Evolutionary conservation across 2,329 filamentous ascomycete species (phyloP), one percentile per base, ranked within the genome.

Genomic region (Ceratocystis papillata): DNA sequence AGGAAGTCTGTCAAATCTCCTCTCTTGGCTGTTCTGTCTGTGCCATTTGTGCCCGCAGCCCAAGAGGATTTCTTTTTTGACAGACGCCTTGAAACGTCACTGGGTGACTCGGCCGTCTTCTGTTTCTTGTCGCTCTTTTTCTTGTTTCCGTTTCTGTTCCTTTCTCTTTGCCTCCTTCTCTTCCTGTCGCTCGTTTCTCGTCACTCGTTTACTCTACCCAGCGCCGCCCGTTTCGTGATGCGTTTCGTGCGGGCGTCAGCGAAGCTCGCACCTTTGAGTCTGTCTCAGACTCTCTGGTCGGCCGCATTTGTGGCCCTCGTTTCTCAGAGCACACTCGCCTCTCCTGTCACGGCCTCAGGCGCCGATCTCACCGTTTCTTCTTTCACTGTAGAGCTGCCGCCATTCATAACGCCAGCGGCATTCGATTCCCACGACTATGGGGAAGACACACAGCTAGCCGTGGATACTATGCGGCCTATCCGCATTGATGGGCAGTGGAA

Each of bases 401-500:
- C 62, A 10, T 25, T 63, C 44, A 57, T 62, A 12, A 65, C 53
- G 7, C 50, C 66, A 22, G 44, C 65, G 17, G 50, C 64, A n/a
- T 5, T 33, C 10, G 53, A n/a, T 17, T 44, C 63, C 46, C 44
- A 62, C 28, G 15, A 53, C 62, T 63, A 62, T 48, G 60, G 48
- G 44, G 41, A 62, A 25, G 64, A 66, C 57, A 64, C 66, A 57
- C 45, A 50, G 30, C 65, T 70, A 17, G 64, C 66, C 8, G 63
- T 70, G 37, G 70, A 71, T 65, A 65, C 65, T 41, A 63, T 67
- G 60, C 65, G 63, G 5, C 70, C 70, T 5, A 63, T 66, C 22
- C 65, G 66, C 48, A 65, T 71, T 33, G 61, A 68, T 50, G 70
- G 68, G n/a, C 64, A 67, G n/a, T 71, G 68, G 70, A 67, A 67